Conservation (phyloP, 202 grass and related monocot genomes). For the Panicum virgatum region DNA sequence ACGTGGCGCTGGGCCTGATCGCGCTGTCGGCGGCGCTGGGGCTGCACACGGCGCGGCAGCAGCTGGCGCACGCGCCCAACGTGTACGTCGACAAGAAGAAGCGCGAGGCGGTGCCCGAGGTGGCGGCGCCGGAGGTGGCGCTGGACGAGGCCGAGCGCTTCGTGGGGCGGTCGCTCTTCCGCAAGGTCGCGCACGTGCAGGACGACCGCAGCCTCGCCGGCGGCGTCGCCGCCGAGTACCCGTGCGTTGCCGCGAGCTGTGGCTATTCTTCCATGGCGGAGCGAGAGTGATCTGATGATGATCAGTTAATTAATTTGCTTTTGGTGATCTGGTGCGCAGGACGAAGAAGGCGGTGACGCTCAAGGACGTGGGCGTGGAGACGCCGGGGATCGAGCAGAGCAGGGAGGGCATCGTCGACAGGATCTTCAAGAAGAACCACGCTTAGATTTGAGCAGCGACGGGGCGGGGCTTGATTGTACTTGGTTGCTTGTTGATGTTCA, state of each 20-base stretch:
- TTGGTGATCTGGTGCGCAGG: neutral
- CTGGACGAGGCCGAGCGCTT: slow-evolving; percentile 54
- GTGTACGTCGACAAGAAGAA: slow-evolving; percentile 83
- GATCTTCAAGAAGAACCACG: slow-evolving; percentile 16
- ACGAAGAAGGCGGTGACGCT: slow-evolving; percentile 60
- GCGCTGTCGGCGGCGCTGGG: slow-evolving; percentile 54
- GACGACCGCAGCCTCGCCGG: slow-evolving; percentile 48
- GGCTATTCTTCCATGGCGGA: neutral
- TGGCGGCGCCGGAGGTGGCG: no score
- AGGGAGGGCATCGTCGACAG: slow-evolving; percentile 27
- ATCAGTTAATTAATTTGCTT: neutral
- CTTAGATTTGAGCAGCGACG: neutral
- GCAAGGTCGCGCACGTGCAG: slow-evolving; percentile 69
- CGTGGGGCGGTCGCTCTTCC: slow-evolving; percentile 56
- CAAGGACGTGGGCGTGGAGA: slow-evolving; percentile 71
- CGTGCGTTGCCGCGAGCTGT: slow-evolving; percentile 40
- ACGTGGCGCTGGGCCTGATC: slow-evolving; percentile 61
- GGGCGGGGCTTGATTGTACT: neutral
- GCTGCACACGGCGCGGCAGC: slow-evolving; percentile 57
- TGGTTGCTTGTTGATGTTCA: no score
- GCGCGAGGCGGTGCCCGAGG: slow-evolving; percentile 71
- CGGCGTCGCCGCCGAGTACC: slow-evolving; percentile 22
- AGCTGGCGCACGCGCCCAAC: slow-evolving; percentile 73
- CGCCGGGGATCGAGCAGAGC: slow-evolving; percentile 41
- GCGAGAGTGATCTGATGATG: neutral